Conservation (phyloP, 306 rosid species). For the Inga leiocalycina region DNA sequence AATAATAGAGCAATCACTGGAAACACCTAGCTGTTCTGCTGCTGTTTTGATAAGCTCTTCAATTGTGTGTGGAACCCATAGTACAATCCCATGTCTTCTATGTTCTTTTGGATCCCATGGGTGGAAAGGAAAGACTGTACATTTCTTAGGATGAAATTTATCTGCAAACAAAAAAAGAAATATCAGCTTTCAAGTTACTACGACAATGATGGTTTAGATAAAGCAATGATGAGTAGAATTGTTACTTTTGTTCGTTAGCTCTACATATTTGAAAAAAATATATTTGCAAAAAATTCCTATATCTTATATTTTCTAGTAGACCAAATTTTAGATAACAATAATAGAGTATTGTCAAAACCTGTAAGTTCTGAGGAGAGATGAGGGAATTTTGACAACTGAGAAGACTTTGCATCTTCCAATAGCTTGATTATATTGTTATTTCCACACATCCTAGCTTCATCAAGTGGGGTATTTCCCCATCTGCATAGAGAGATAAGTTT, state of each 20-base stretch:
- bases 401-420: slow-evolving; percentile 76
- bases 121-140: slow-evolving; percentile 86
- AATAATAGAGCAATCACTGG: slow-evolving; percentile 51
- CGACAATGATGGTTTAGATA: not conserved
- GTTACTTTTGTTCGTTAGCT: not conserved
- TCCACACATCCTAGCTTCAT: slow-evolving; percentile 83
- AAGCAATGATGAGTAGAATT: not conserved
- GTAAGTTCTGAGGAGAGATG: slow-evolving; percentile 45
- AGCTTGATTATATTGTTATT: slow-evolving; percentile 76
- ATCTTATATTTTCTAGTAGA: not conserved
- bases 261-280: not conserved
- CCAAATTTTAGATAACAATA: not conserved
- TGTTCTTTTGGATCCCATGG: slow-evolving; percentile 79
- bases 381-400: slow-evolving; percentile 62
- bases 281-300: not conserved
- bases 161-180: slow-evolving; percentile 47
- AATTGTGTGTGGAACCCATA: slow-evolving; percentile 73
- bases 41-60: slow-evolving; percentile 68
- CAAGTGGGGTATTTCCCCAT: slow-evolving; percentile 96
- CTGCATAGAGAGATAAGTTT: slow-evolving; percentile 38
- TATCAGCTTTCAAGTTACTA: slow-evolving; percentile 9
- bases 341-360: slow-evolving; percentile 45
- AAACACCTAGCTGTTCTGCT: slow-evolving; percentile 49
- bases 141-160: slow-evolving; percentile 63
- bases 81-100: slow-evolving; percentile 70